These are phyloP conservation scores for Cicer bijugum DNA, from an alignment of 306 rosid species.

Conservation along the genomic window DNA sequence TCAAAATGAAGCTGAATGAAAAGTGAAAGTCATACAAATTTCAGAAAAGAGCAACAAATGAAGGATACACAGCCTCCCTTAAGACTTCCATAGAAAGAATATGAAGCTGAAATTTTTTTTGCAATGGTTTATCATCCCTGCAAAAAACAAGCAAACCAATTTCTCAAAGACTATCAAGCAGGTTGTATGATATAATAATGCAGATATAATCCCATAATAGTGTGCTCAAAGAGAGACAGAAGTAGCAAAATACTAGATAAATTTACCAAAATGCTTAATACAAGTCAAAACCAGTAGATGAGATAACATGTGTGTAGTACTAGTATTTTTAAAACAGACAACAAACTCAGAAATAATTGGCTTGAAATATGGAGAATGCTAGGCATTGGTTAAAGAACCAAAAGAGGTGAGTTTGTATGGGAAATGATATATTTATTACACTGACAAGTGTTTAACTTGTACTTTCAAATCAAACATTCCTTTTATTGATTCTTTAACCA, in stretches of 20 bases:
- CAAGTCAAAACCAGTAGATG: conserved; percentile 35
- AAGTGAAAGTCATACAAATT: conserved; percentile 40
- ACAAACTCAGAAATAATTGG: conserved; percentile 29
- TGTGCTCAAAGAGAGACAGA: conserved; percentile 6
- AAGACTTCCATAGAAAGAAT: conserved; percentile 85
- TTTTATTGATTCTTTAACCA: no score
- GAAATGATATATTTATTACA: no score
- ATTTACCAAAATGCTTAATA: conserved; percentile 7
- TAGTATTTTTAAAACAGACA: conserved; percentile 34
- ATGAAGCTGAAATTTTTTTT: conserved; percentile 73
- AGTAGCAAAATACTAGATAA: conserved; percentile 17
- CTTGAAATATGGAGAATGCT: background rate
- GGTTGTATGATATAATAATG: conserved; percentile 23
- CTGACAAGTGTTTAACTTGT: no score
- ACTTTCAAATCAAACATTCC: no score
- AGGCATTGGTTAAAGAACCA: no score
- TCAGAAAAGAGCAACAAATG: conserved; percentile 41
- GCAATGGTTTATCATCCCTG: conserved; percentile 73
- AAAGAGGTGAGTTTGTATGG: no score
- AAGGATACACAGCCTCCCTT: conserved; percentile 99
- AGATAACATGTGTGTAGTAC: background rate
- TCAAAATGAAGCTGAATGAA: conserved; percentile 23
- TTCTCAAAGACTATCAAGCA: conserved; percentile 42
- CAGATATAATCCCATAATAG: conserved; percentile 31
- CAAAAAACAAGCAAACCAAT: conserved; percentile 44